Evolutionary conservation across 75 land plant species (phyloP).

Genomic region (Pinus tabuliformis): DNA sequence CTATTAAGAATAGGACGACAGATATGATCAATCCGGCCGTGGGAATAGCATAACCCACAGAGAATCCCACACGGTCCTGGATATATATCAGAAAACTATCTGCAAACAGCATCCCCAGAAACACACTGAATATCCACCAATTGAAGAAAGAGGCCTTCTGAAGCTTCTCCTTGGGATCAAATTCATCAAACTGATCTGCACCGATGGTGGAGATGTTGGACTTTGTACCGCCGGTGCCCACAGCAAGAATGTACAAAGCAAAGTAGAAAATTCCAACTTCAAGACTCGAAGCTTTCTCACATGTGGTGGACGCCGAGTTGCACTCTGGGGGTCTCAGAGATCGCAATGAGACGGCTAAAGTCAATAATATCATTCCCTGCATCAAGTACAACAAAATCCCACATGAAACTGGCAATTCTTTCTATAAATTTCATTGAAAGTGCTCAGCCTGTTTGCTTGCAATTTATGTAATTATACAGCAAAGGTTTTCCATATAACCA

Average conservation of each 20-base stretch:
- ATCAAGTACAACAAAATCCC: background rate
- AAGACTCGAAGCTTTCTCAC: background rate
- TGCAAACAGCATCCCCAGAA: conserved; percentile 29
- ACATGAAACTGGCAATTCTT: background rate
- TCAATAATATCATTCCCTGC: conserved; percentile 17
- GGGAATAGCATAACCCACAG: conserved; percentile 35
- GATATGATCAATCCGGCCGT: conserved; percentile 27
- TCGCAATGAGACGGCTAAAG: conserved; percentile 8
- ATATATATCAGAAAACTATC: conserved; percentile 19
- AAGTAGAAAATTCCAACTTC: conserved; percentile 25
- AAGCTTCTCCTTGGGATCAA: conserved; percentile 21
- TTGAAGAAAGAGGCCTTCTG: conserved; percentile 70
- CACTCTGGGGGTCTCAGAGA: conserved; percentile 10
- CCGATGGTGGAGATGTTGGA: conserved; percentile 79
- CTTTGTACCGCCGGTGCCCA: conserved; percentile 67
- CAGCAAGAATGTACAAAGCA: conserved; percentile 42
- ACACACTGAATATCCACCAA: conserved; percentile 62
- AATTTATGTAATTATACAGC: background rate
- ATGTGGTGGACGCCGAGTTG: background rate
- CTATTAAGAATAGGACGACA: conserved; percentile 23
- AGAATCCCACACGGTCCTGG: conserved; percentile 37
- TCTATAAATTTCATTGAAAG: background rate
- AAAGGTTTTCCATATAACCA: background rate
- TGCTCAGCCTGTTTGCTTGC: background rate
- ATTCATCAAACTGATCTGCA: conserved; percentile 70